Percentiles rank a stretch among this genome's conserved stretches.
Evolutionary conservation across 2,329 filamentous ascomycete species (phyloP).

Genomic region (Pseudogymnoascus sp.): DNA sequence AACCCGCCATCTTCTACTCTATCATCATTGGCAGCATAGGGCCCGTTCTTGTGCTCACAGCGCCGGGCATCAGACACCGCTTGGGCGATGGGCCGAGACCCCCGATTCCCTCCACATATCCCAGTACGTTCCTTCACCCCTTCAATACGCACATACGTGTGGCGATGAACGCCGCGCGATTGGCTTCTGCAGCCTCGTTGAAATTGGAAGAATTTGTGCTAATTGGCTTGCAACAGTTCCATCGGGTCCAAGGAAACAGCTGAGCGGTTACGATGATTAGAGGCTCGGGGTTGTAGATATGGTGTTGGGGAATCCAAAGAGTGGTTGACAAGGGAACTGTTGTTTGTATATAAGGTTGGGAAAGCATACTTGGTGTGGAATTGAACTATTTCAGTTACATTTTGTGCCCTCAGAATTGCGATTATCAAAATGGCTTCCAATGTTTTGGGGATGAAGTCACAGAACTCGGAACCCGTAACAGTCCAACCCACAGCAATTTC

Average conservation of each 20-base stretch:
- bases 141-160: background rate
- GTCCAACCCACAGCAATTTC: background rate
- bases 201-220: conserved; percentile 12
- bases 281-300: background rate
- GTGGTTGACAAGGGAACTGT: conserved; percentile 9
- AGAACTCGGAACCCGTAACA: background rate
- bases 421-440: background rate
- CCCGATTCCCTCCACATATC: conserved; percentile 81
- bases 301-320: background rate
- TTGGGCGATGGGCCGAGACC: conserved; percentile 67
- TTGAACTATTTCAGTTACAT: conserved; percentile 4
- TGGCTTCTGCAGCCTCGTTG: background rate
- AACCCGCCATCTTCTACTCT: conserved; percentile 87
- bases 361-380: conserved; percentile 7
- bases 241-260: conserved; percentile 47
- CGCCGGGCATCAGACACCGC: conserved; percentile 63
- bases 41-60: conserved; percentile 59
- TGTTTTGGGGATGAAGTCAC: background rate
- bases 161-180: conserved; percentile 9
- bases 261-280: conserved; percentile 52
- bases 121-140: conserved; percentile 56
- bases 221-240: conserved; percentile 39
- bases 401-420: background rate
- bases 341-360: conserved; percentile 7
- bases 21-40: conserved; percentile 64